Conservation (phyloP, 306 rosid genomes). For the Quercus dentata region DNA sequence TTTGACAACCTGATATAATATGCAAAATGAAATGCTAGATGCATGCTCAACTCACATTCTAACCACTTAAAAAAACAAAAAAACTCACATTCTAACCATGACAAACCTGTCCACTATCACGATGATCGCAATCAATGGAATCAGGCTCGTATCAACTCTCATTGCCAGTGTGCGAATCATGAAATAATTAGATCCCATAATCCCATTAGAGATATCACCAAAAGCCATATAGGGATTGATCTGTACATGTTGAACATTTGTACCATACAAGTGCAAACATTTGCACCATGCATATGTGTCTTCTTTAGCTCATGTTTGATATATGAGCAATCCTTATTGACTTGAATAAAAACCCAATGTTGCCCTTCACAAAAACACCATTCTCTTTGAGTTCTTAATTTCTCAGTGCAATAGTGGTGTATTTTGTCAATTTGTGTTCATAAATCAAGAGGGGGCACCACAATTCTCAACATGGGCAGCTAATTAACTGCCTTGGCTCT, state of each 20-base stretch:
- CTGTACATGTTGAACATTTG: no score
- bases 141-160: neutral
- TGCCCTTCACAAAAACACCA: neutral
- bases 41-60: slow-evolving; percentile 3
- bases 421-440: neutral
- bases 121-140: neutral
- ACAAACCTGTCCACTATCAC: slow-evolving; percentile 3
- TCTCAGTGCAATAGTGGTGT: no score
- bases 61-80: neutral
- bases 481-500: neutral
- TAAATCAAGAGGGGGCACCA: neutral
- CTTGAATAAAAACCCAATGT: neutral
- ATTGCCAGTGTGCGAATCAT: no score
- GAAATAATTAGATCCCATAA: no score
- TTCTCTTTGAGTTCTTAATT: neutral
- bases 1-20: slow-evolving; percentile 4
- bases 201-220: no score
- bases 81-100: slow-evolving; percentile 1
- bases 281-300: no score
- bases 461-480: neutral
- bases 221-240: no score
- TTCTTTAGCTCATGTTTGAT: no score
- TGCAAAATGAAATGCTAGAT: neutral
- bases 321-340: no score
- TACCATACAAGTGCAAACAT: no score